These are phyloP conservation scores for Gorgonomyces haynaldii DNA, from an alignment of 192 early-diverging fungal genomes.

Conservation along the genomic window DNA sequence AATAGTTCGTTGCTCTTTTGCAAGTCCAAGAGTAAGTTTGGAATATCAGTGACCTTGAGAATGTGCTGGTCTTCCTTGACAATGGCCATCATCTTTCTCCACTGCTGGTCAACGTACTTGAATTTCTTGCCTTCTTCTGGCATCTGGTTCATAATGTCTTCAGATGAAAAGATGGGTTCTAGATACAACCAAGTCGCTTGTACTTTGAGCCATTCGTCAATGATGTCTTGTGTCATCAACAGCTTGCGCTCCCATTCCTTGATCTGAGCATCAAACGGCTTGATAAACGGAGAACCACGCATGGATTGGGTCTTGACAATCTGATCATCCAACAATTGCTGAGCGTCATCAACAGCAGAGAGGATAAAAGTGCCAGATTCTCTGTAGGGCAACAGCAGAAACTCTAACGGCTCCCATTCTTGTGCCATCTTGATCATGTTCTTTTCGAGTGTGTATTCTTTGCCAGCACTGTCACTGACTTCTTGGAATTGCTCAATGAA, in stretches of 20 bases:
- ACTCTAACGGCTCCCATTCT: slow-evolving; percentile 48
- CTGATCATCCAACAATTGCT: slow-evolving; percentile 53
- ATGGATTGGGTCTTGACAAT: slow-evolving; percentile 60
- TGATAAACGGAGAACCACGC: slow-evolving; percentile 56
- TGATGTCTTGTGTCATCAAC: slow-evolving; percentile 44
- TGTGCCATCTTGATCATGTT: slow-evolving; percentile 48
- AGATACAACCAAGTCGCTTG: slow-evolving; percentile 57
- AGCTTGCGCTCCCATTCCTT: slow-evolving; percentile 51
- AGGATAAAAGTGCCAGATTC: slow-evolving; percentile 51
- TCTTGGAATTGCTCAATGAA: slow-evolving; percentile 40
- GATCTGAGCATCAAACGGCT: slow-evolving; percentile 50
- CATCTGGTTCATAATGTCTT: slow-evolving; percentile 63
- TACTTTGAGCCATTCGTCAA: slow-evolving; percentile 57
- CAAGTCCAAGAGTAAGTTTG: slow-evolving; percentile 45
- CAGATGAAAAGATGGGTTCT: slow-evolving; percentile 51
- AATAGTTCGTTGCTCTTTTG: slow-evolving; percentile 39
- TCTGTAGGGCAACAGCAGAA: slow-evolving; percentile 42
- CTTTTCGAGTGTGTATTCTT: slow-evolving; percentile 57
- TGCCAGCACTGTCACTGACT: slow-evolving; percentile 47
- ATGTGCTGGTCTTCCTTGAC: slow-evolving; percentile 43
- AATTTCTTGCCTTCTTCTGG: slow-evolving; percentile 54
- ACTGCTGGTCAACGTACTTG: slow-evolving; percentile 43
- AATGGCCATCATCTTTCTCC: slow-evolving; percentile 48
- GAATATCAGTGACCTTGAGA: slow-evolving; percentile 44
- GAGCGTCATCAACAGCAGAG: slow-evolving; percentile 43